A percentile compares a stretch with the other conserved stretches of the same genome.
phyloP scores from a whole-genome alignment of 1,284 basidiomycete species.

The Xerocomus minutiporus region DNA sequence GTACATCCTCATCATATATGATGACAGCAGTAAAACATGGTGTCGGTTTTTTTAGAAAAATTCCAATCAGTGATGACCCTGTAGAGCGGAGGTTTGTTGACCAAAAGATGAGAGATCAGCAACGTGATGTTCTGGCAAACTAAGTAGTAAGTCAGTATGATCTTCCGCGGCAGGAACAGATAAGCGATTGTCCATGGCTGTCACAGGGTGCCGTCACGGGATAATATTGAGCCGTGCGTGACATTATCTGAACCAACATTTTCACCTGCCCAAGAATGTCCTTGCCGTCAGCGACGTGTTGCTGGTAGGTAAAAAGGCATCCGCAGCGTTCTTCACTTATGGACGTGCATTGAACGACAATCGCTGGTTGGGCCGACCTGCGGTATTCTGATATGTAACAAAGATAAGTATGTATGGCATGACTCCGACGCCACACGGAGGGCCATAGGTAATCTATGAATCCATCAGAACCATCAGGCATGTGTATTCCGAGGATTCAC shows the following conservation, averaged over 20 bases:
- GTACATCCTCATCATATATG: constrained; percentile 2
- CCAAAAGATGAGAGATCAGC: neutral
- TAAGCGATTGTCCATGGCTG: neutral
- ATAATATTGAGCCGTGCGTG: neutral
- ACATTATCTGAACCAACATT: neutral
- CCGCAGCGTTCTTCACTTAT: neutral
- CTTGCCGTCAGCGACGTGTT: neutral
- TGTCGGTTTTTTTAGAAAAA: neutral
- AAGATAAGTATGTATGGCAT: neutral
- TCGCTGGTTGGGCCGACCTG: neutral
- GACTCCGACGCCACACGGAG: neutral
- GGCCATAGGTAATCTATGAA: neutral
- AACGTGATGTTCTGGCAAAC: neutral
- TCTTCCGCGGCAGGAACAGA: neutral
- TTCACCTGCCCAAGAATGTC: neutral
- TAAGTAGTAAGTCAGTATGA: neutral
- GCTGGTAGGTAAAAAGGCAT: neutral
- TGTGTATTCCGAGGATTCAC: neutral
- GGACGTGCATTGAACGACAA: neutral
- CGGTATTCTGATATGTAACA: neutral
- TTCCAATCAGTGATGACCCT: constrained; percentile 6
- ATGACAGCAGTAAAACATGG: constrained; percentile 3
- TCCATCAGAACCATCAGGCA: neutral
- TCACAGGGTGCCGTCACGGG: constrained; percentile 3
- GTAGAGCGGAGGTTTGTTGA: neutral